phyloP scores from a whole-genome alignment of 2,329 filamentous ascomycete species.

The Xylaria sp. region DNA sequence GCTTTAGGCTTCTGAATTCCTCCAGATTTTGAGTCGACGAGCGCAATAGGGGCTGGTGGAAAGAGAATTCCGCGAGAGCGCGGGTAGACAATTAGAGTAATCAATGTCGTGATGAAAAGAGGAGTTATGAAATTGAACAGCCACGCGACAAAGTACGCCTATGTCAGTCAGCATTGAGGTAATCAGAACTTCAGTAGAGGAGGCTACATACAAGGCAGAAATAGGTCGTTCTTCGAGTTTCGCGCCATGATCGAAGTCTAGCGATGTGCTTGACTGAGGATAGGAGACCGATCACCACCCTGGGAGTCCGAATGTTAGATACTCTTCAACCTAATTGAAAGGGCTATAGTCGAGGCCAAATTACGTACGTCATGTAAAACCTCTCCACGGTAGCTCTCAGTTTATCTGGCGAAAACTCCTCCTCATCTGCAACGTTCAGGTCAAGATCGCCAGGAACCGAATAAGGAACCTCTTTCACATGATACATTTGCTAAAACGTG shows the following conservation, averaged over 20 bases:
- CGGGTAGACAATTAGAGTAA: conserved; percentile 74
- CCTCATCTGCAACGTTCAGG: conserved; percentile 82
- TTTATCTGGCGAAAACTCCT: conserved; percentile 88
- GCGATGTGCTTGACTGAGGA: conserved; percentile 77
- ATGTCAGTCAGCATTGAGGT: neutral
- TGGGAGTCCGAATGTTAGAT: conserved; percentile 6
- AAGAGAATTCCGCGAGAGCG: conserved; percentile 72
- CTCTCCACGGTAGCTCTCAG: conserved; percentile 80
- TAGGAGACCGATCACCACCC: conserved; percentile 72
- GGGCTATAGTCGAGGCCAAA: neutral
- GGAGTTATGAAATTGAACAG: conserved; percentile 76
- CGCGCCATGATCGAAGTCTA: conserved; percentile 81
- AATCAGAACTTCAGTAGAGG: neutral
- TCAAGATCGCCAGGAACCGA: conserved; percentile 75
- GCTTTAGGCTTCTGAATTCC: conserved; percentile 81
- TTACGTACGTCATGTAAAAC: conserved; percentile 75
- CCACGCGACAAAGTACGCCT: conserved; percentile 72
- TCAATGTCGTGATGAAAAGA: conserved; percentile 64
- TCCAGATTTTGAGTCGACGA: conserved; percentile 76
- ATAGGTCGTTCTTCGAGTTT: conserved; percentile 71
- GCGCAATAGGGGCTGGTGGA: conserved; percentile 78
- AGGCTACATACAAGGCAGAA: conserved; percentile 66
- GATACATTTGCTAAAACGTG: conserved; percentile 60
- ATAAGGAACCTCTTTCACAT: conserved; percentile 73
- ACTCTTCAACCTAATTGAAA: neutral